Evolutionary conservation across 164 flowering plant genomes (phyloP).

Genomic region (Buxus sempervirens): DNA sequence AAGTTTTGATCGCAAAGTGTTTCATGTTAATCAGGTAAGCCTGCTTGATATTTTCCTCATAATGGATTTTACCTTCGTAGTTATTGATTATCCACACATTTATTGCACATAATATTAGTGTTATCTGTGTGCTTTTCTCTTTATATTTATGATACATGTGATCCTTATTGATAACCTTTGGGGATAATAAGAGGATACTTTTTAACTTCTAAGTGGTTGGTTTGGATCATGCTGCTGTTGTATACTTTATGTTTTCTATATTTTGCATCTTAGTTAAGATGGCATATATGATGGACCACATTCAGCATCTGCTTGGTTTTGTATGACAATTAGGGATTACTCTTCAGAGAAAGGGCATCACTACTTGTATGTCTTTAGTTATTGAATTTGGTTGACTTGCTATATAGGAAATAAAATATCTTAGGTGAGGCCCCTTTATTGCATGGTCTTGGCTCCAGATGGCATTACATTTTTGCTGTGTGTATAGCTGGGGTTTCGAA

Average conservation of each 20-base stretch:
- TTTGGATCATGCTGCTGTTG: neutral
- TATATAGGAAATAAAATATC: neutral
- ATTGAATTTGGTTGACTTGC: neutral
- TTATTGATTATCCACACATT: neutral
- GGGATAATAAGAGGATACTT: neutral
- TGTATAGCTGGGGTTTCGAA: neutral
- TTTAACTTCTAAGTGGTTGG: neutral
- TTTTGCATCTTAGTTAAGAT: neutral
- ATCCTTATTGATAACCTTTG: neutral
- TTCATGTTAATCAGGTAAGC: constrained; percentile 83
- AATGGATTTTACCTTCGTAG: neutral
- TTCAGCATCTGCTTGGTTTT: neutral
- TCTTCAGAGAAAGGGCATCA: neutral
- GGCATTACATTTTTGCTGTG: neutral
- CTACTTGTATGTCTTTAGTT: neutral
- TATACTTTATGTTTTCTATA: too few species aligned
- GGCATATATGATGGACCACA: neutral
- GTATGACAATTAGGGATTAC: neutral
- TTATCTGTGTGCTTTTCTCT: neutral
- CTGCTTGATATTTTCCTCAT: neutral
- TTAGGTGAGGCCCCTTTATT: neutral
- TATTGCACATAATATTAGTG: neutral
- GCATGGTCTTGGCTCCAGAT: neutral
- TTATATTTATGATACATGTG: neutral
- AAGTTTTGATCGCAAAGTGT: constrained; percentile 77